Evolutionary conservation across 495 filamentous ascomycete genomes (phyloP).

Genomic region (Aspergillus ostianus): DNA sequence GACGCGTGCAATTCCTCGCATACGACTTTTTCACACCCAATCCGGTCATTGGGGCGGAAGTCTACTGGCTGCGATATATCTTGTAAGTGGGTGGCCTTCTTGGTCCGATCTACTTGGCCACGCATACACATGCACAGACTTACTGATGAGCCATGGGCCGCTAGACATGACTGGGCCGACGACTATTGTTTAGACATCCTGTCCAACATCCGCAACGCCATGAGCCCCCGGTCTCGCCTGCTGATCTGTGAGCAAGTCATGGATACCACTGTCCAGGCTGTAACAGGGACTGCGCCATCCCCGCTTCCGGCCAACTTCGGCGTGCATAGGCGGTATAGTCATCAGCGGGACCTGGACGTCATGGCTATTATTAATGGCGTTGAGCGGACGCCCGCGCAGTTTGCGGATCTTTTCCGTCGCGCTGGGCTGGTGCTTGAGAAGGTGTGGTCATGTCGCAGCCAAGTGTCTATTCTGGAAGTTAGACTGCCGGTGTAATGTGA

Average conservation of each 20-base stretch:
- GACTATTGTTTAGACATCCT: slow-evolving; percentile 40
- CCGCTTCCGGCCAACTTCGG: slow-evolving; percentile 39
- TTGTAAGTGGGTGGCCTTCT: slow-evolving; percentile 18
- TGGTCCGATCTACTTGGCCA: not conserved
- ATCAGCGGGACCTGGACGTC: slow-evolving; percentile 36
- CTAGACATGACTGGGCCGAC: slow-evolving; percentile 39
- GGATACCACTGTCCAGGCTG: slow-evolving; percentile 34
- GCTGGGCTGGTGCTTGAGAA: slow-evolving; percentile 30
- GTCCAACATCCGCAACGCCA: slow-evolving; percentile 20
- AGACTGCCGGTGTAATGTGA: too few species aligned
- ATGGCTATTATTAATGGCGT: slow-evolving; percentile 40
- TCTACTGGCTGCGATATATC: slow-evolving; percentile 43
- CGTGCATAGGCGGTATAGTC: slow-evolving; percentile 28
- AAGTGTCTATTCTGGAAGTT: slow-evolving; percentile 12
- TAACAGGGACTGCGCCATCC: slow-evolving; percentile 26
- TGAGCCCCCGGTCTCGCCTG: slow-evolving; percentile 30
- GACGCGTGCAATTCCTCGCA: slow-evolving; percentile 30
- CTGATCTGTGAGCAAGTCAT: slow-evolving; percentile 41
- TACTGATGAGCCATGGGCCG: not conserved
- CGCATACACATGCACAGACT: too few species aligned
- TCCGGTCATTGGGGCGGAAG: slow-evolving; percentile 35
- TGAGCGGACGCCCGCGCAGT: slow-evolving; percentile 35
- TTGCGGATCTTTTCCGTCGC: slow-evolving; percentile 22
- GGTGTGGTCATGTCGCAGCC: slow-evolving; percentile 24
- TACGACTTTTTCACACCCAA: slow-evolving; percentile 44